Conservation (phyloP, 257 asterid genomes). For the Salvia hispanica region DNA sequence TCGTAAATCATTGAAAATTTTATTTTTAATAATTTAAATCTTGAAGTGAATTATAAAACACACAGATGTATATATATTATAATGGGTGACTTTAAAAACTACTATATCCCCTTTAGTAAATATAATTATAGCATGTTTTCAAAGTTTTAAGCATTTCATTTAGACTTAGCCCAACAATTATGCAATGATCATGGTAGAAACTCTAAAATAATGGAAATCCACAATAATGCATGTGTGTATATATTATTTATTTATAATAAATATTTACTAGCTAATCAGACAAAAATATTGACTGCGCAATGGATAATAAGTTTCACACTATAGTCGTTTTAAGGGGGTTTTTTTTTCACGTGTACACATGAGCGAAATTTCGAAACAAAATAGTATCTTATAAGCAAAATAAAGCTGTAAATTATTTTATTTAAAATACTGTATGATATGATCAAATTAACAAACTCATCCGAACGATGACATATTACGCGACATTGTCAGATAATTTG, state of each 20-base stretch:
- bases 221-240: background rate
- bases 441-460: too few species aligned
- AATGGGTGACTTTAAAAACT: too few species aligned
- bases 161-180: background rate
- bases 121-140: background rate
- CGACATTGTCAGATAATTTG: too few species aligned
- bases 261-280: background rate
- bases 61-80: too few species aligned
- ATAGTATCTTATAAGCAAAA: too few species aligned
- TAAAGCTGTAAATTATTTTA: background rate
- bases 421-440: too few species aligned
- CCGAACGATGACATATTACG: too few species aligned
- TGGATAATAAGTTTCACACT: background rate
- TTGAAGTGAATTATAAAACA: too few species aligned
- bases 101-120: too few species aligned
- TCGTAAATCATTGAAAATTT: too few species aligned
- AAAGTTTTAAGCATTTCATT: slow-evolving; percentile 3
- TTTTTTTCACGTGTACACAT: slow-evolving; percentile 13
- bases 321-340: slow-evolving; percentile 11
- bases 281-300: background rate
- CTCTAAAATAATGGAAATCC: background rate
- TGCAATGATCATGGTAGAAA: background rate
- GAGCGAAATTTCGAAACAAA: too few species aligned
- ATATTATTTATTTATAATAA: background rate
- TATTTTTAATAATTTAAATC: too few species aligned